Base-by-base conservation (phyloP, 116 monocot species). In the Dioscorea cayenensis region DNA sequence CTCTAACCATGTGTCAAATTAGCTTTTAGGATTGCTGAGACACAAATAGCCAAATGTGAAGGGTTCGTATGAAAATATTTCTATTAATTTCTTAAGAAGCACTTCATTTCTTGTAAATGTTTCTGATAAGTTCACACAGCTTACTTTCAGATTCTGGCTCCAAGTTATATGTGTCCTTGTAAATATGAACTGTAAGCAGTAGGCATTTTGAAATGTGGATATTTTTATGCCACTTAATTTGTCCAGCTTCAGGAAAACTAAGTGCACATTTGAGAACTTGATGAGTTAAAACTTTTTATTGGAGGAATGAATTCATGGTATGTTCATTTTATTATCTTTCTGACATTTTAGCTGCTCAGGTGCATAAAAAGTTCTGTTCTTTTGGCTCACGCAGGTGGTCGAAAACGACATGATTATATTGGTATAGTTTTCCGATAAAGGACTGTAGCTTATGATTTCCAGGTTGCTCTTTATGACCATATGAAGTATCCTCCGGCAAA, bases 391-490 rank as follows among this genome's bases (percentile, higher is more conserved):
- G 70, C 79, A 94, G 99, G 67, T 75, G 99, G 99, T 23, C 89
- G 91, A 61, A 48, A 69, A 29, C 73, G 99, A 17, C 99, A 99
- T 94, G 99, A 94, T 63, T 99, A 89, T 63, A 99, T 99, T 79
- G 99, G 99, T 64, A 66, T 99, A 73, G 99, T 94, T 21, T 99
- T 99, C 65, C 87, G 99, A 19, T 94, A 99, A 82, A 89, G 99
- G 69, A 65, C 86, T 35, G 49, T 94, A 74, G 99, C 99, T 85
- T 99, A 99, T 77, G 99, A 99, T 64, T 99, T 99, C 66, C 99
- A 94, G 75, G 99, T 94, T 79, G 87, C 99, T 23, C 89, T 99
- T 69, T 83, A 99, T 80, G 99, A 99, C 75, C 94, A 99, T 72
- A 89, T 99, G 89, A 94, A 94, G 99, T 99, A 99, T 89, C 87